These are phyloP conservation scores for Nissolia schottii DNA, from an alignment of 306 rosid genomes.

Conservation along the genomic window DNA sequence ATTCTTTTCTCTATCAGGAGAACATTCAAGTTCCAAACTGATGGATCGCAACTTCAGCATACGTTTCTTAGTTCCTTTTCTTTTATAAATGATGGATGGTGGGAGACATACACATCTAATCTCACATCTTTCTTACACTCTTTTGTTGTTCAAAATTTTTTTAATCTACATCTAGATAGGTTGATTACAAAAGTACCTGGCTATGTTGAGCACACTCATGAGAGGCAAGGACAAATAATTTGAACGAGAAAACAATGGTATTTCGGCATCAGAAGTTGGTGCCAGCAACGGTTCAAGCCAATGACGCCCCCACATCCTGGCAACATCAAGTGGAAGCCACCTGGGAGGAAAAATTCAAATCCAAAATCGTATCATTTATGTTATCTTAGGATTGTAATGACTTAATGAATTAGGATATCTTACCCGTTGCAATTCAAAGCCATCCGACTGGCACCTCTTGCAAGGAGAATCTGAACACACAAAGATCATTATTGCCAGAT, in stretches of 20 bases:
- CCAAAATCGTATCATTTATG: conserved; percentile 12
- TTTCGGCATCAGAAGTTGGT: conserved; percentile 59
- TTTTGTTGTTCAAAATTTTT: not conserved
- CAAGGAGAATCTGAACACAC: conserved; percentile 68
- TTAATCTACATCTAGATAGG: conserved; percentile 9
- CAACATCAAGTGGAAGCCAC: conserved; percentile 96
- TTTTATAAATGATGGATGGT: not conserved
- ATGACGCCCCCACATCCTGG: conserved; percentile 96
- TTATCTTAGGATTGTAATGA: not conserved
- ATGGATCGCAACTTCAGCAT: not conserved
- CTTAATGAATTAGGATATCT: conserved; percentile 12
- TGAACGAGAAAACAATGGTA: conserved; percentile 61
- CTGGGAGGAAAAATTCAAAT: conserved; percentile 40
- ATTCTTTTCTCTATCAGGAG: not conserved
- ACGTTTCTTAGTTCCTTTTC: not conserved
- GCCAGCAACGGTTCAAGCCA: conserved; percentile 85
- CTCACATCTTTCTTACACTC: not conserved
- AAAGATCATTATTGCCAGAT: conserved; percentile 22
- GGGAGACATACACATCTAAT: not conserved
- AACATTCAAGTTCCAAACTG: not conserved
- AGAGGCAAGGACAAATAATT: conserved; percentile 85
- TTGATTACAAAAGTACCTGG: conserved; percentile 57
- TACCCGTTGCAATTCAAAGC: conserved; percentile 96
- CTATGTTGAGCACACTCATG: conserved; percentile 79
- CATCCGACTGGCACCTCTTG: conserved; percentile 75